phyloP scores from a whole-genome alignment of 2,329 filamentous ascomycete genomes.

The Trichoderma sp. region DNA sequence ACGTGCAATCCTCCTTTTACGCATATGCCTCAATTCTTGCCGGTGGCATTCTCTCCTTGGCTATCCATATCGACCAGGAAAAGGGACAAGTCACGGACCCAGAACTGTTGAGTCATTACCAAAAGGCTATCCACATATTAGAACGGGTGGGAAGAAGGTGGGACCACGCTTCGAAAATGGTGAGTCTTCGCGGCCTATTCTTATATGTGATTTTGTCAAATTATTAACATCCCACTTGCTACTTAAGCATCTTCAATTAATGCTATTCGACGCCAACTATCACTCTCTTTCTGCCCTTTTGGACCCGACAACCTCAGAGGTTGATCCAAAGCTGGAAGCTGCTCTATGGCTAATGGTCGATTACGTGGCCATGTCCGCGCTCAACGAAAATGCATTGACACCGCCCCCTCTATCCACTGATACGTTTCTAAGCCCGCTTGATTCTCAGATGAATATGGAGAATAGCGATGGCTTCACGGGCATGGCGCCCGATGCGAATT shows the following conservation, averaged over 20 bases:
- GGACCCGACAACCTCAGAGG: background rate
- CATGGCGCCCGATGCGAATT: background rate
- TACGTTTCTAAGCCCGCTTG: slow-evolving; percentile 11
- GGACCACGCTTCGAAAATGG: slow-evolving; percentile 18
- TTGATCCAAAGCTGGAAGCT: slow-evolving; percentile 10
- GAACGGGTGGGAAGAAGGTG: slow-evolving; percentile 13
- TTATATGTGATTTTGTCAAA: background rate
- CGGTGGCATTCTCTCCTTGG: slow-evolving; percentile 10
- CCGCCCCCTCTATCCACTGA: slow-evolving; percentile 1
- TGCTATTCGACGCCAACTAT: slow-evolving; percentile 16
- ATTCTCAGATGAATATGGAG: slow-evolving; percentile 3
- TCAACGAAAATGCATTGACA: slow-evolving; percentile 4
- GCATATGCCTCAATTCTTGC: slow-evolving; percentile 13
- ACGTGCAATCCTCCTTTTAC: slow-evolving; percentile 12
- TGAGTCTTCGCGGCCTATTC: background rate
- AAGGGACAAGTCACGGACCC: slow-evolving; percentile 11
- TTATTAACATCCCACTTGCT: slow-evolving; percentile 13
- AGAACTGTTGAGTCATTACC: background rate
- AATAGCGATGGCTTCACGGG: slow-evolving; percentile 1
- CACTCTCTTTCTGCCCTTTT: slow-evolving; percentile 9
- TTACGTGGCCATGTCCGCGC: slow-evolving; percentile 13
- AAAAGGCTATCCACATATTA: slow-evolving; percentile 4
- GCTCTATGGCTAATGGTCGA: slow-evolving; percentile 15
- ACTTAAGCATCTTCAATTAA: slow-evolving; percentile 15
- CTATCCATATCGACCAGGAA: slow-evolving; percentile 15